Evolutionary conservation across 148 eudicot genomes (phyloP).

Genomic region (Suaeda aralocaspica): DNA sequence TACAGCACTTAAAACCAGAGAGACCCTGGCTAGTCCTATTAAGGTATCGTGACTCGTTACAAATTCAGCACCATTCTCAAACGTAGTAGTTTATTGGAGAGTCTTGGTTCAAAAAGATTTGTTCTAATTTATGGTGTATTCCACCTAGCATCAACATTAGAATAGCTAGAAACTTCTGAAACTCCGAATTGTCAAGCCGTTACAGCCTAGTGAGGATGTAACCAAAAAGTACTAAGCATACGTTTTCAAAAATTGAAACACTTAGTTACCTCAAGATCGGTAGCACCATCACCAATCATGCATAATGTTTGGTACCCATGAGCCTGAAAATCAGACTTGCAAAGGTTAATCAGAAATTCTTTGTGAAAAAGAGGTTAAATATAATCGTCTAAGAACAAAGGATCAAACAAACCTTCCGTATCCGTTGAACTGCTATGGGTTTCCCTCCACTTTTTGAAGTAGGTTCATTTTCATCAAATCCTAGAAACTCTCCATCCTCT

Average conservation of each 20-base stretch:
- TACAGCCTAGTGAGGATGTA: neutral
- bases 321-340: conserved; percentile 40
- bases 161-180: neutral
- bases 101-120: neutral
- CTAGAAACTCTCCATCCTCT: conserved; percentile 62
- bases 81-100: too few relatives aligned
- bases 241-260: neutral
- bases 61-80: too few relatives aligned
- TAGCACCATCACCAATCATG: conserved; percentile 99
- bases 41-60: too few relatives aligned
- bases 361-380: too few relatives aligned
- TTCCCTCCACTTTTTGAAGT: conserved; percentile 97
- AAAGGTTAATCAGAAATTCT: neutral
- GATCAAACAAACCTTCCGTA: conserved; percentile 56
- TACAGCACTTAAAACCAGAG: neutral
- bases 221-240: too few relatives aligned
- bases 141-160: neutral
- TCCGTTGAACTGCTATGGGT: conserved; percentile 81
- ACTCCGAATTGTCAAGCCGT: neutral
- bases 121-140: neutral
- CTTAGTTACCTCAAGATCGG: conserved; percentile 93
- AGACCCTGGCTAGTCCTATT: too few relatives aligned
- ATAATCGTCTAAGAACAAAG: neutral
- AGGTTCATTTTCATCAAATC: conserved; percentile 82
- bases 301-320: conserved; percentile 66